A percentile compares a stretch with the other conserved stretches of the same genome.
Conservation (phyloP, 176 grass and related monocot species). For the sorghum (Sorghum bicolor) region Sorghum_bicolor_NCBIv3 NC_012875.2:59981501-59982000, state of each 20-base stretch:
- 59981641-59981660: neutral
- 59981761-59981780: constrained; percentile 22
- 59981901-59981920: neutral
- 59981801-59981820: neutral
- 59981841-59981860: constrained; percentile 27
- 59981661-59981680: neutral
- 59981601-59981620: neutral
- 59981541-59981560: neutral
- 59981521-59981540: neutral
- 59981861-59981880: neutral
- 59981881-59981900: too few relatives aligned
- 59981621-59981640: constrained; percentile 10
- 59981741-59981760: neutral
- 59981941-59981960: neutral
- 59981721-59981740: constrained; percentile 25
- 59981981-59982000: neutral
- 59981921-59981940: neutral
- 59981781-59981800: too few relatives aligned
- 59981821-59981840: constrained; percentile 12
- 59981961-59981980: neutral
- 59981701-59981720: neutral
- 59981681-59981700: neutral
- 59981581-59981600: neutral
- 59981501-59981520: neutral
- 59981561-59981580: neutral